These are phyloP conservation scores for Puccinia triticina DNA, from an alignment of 1,284 basidiomycete genomes.

Conservation along the genomic window DNA sequence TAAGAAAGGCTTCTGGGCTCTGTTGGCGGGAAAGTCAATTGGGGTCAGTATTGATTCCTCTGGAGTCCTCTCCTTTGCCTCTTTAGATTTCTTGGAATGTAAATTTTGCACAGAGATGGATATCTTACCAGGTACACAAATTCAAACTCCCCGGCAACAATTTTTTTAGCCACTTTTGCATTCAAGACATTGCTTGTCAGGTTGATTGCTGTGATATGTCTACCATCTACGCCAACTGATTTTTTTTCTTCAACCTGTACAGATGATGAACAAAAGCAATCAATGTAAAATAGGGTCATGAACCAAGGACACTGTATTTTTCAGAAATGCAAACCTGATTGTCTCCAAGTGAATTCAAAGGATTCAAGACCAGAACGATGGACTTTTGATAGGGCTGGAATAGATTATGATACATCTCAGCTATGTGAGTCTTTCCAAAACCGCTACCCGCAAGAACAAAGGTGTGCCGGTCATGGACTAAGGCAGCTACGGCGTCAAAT, in stretches of 20 bases:
- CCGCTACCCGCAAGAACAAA: background rate
- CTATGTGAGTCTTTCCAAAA: no score
- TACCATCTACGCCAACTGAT: background rate
- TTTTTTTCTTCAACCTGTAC: background rate
- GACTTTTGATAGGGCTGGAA: no score
- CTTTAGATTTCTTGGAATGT: no score
- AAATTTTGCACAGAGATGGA: no score
- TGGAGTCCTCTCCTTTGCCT: background rate
- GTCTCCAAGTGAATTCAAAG: no score
- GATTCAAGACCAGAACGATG: no score
- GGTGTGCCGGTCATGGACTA: background rate
- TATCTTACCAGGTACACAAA: constrained; percentile 1
- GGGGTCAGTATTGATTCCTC: background rate
- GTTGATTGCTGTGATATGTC: background rate
- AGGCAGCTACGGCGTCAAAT: background rate
- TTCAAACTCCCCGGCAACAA: background rate
- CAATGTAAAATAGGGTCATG: no score
- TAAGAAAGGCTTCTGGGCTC: constrained; percentile 19
- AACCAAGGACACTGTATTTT: constrained; percentile 4
- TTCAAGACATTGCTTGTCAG: background rate
- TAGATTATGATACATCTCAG: no score
- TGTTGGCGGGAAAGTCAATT: background rate
- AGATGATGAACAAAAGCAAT: no score
- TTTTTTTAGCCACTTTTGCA: background rate
- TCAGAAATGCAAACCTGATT: background rate